A percentile compares a stretch with the other conserved stretches of the same genome.
These are phyloP conservation scores for Pyrenopolyporus hunteri DNA, from an alignment of 495 filamentous ascomycete species.

Conservation along the genomic window DNA sequence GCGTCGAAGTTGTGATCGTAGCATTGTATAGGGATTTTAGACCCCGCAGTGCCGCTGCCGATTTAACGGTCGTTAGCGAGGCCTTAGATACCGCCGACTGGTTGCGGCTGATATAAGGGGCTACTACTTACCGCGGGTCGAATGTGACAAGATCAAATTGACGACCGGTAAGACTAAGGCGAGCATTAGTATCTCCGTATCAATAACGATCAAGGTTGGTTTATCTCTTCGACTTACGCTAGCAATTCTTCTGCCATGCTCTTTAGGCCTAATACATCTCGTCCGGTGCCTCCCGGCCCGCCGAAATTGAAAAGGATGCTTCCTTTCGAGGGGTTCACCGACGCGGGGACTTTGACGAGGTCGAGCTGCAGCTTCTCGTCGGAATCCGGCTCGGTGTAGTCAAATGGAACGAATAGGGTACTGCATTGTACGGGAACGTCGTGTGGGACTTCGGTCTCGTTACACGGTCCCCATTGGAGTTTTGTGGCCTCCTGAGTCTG, in stretches of 20 bases:
- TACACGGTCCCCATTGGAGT: constrained; percentile 31
- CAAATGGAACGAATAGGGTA: constrained; percentile 49
- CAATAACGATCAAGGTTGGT: neutral
- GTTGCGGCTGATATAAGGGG: neutral
- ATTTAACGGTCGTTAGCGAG: neutral
- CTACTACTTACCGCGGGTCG: constrained; percentile 43
- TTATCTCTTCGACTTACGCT: neutral
- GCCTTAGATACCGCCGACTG: neutral
- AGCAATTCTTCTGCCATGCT: constrained; percentile 25
- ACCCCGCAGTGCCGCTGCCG: constrained; percentile 21
- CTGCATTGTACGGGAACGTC: constrained; percentile 43
- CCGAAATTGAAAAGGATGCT: constrained; percentile 56
- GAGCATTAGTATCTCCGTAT: neutral
- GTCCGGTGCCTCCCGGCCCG: constrained; percentile 45
- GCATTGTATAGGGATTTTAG: constrained; percentile 21
- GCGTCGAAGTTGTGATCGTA: constrained; percentile 13
- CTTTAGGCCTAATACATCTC: constrained; percentile 10
- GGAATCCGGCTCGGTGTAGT: constrained; percentile 46
- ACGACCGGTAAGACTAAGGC: constrained; percentile 42
- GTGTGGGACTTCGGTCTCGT: constrained; percentile 21
- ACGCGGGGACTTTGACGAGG: constrained; percentile 44
- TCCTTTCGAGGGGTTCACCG: constrained; percentile 42
- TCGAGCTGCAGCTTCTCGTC: constrained; percentile 44
- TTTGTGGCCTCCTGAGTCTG: constrained; percentile 9
- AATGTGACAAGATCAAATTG: constrained; percentile 50